These are phyloP conservation scores for Aspergillus asperescens DNA, from an alignment of 495 filamentous ascomycete genomes.

Conservation along the genomic window DNA sequence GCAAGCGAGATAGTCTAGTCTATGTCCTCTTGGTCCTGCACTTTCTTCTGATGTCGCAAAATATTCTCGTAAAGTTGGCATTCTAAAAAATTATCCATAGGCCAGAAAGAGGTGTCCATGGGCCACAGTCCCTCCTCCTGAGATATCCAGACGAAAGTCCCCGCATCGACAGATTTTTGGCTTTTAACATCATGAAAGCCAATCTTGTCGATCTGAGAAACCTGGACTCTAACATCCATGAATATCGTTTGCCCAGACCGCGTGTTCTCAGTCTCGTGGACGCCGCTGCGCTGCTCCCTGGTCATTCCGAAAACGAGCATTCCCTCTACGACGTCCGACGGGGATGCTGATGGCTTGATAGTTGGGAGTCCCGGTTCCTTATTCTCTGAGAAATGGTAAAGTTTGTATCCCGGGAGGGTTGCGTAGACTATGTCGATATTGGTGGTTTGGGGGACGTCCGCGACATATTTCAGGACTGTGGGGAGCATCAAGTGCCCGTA, in stretches of 20 bases:
- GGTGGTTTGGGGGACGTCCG: conserved; percentile 13
- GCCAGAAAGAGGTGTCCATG: conserved; percentile 15
- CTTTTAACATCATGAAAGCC: conserved; percentile 4
- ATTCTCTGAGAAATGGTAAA: conserved; percentile 14
- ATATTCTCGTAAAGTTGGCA: conserved; percentile 22
- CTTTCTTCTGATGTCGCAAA: background rate
- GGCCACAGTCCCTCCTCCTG: conserved; percentile 11
- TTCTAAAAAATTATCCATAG: conserved; percentile 18
- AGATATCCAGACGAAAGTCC: conserved; percentile 20
- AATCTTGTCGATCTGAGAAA: conserved; percentile 12
- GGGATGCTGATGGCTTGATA: conserved; percentile 17
- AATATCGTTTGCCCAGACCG: conserved; percentile 12
- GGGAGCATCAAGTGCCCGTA: conserved; percentile 29
- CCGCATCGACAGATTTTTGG: conserved; percentile 19
- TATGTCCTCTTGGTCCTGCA: background rate
- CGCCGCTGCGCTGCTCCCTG: conserved; percentile 19
- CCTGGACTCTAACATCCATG: conserved; percentile 21
- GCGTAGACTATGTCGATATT: conserved; percentile 26
- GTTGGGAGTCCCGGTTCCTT: conserved; percentile 14
- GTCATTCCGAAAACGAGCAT: conserved; percentile 28
- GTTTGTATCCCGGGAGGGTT: conserved; percentile 21
- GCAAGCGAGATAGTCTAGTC: background rate
- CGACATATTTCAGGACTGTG: conserved; percentile 24
- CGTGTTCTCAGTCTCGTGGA: conserved; percentile 23
- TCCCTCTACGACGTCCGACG: conserved; percentile 20